These are phyloP conservation scores for Candida ascalaphidarum DNA, from an alignment of 805 yeast genomes.

Conservation along the genomic window DNA sequence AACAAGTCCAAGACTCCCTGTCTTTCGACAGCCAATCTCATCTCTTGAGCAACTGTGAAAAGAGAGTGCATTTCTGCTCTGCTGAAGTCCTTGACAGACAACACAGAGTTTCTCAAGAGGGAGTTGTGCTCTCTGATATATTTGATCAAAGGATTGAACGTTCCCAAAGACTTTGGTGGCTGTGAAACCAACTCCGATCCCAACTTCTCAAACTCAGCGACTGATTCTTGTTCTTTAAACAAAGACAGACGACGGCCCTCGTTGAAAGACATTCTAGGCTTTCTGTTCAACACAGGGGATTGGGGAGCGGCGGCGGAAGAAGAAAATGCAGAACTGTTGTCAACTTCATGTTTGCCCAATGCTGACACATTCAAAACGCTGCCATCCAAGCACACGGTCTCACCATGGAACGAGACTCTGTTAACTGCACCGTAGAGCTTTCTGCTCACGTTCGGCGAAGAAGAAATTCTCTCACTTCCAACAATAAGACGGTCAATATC, in stretches of 20 bases:
- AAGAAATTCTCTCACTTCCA: conserved; percentile 25
- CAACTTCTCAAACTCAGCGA: conserved; percentile 34
- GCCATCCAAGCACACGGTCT: conserved; percentile 83
- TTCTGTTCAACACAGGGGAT: conserved; percentile 24
- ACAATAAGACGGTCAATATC: conserved; percentile 64
- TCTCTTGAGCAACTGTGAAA: conserved; percentile 96
- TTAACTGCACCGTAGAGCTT: conserved; percentile 75
- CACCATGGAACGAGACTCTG: conserved; percentile 71
- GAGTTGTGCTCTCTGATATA: conserved; percentile 80
- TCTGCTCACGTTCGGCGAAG: conserved; percentile 30
- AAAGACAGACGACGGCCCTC: conserved; percentile 26
- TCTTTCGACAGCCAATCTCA: conserved; percentile 95
- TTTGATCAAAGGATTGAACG: conserved; percentile 71
- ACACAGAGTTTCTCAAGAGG: conserved; percentile 78
- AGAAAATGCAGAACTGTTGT: conserved; percentile 35
- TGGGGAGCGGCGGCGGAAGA: conserved; percentile 43
- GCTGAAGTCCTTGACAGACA: conserved; percentile 80
- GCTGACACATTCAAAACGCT: conserved; percentile 47
- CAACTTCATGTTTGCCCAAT: conserved; percentile 54
- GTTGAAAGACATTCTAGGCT: conserved; percentile 25
- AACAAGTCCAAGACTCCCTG: conserved; percentile 88
- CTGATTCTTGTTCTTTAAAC: conserved; percentile 35
- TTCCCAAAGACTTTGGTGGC: conserved; percentile 65
- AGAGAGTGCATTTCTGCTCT: conserved; percentile 87
- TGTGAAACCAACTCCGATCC: conserved; percentile 68